These are phyloP conservation scores for Marvania coccoides DNA, from an alignment of 139 green algal species.

Conservation along the genomic window DNA sequence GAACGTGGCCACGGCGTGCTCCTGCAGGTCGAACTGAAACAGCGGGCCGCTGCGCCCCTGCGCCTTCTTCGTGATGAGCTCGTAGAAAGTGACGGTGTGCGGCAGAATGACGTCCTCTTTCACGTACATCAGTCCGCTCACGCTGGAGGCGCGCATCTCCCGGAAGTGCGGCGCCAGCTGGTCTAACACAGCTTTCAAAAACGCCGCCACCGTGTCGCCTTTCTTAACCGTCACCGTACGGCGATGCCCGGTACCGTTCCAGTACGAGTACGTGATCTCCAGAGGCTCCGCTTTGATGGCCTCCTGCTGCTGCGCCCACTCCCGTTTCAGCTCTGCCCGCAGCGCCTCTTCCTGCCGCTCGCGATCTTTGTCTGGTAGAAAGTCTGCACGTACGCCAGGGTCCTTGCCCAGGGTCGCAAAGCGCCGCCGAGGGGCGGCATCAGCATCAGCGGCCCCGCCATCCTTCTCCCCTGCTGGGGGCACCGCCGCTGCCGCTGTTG, in stretches of 20 bases:
- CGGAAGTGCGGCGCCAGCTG: conserved; percentile 82
- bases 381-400: conserved; percentile 69
- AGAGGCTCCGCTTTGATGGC: conserved; percentile 76
- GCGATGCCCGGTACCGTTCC: conserved; percentile 86
- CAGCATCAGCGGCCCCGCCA: conserved; percentile 18
- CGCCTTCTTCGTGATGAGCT: conserved; percentile 91
- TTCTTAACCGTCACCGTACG: conserved; percentile 40
- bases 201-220: conserved; percentile 74
- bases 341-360: conserved; percentile 69
- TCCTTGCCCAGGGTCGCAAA: conserved; percentile 78
- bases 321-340: conserved; percentile 61
- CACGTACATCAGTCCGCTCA: conserved; percentile 92
- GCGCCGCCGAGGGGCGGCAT: background rate
- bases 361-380: conserved; percentile 86
- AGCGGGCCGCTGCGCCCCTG: conserved; percentile 84
- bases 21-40: conserved; percentile 91
- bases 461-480: background rate
- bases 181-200: conserved; percentile 79
- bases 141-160: conserved; percentile 55
- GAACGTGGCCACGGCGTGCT: conserved; percentile 75
- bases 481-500: background rate
- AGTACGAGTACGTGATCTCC: conserved; percentile 93
- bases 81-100: conserved; percentile 88
- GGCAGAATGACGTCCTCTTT: conserved; percentile 95
- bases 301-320: conserved; percentile 39